Evolutionary conservation across 768 basidiomycete genomes (phyloP).

Genomic region (Lactarius sanguifluus): DNA sequence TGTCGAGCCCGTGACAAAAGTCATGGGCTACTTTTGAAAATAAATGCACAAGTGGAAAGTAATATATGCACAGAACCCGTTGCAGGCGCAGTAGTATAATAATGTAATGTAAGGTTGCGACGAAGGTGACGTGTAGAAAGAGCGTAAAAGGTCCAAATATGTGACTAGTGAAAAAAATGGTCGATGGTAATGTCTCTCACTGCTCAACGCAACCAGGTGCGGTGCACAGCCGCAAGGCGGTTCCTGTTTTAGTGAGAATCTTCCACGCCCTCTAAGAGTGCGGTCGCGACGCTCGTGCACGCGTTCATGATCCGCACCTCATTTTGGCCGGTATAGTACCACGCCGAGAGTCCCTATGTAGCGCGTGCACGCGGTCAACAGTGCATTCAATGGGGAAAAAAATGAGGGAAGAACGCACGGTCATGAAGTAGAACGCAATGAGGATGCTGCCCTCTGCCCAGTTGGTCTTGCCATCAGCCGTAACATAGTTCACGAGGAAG

Average conservation of each 20-base stretch:
- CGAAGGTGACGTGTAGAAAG: not conserved
- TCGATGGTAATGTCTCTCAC: not conserved
- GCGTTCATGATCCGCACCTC: conserved; percentile 46
- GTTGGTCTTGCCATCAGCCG: conserved; percentile 75
- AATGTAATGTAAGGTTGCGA: too few relatives aligned
- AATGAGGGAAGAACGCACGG: conserved; percentile 40
- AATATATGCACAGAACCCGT: not conserved
- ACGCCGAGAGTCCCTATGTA: conserved; percentile 56
- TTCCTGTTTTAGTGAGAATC: too few relatives aligned
- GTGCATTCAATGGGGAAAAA: not conserved
- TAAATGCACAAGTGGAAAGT: not conserved
- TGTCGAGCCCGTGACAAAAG: not conserved
- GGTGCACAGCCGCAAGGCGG: too few relatives aligned
- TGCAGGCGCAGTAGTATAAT: not conserved
- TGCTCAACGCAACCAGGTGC: not conserved
- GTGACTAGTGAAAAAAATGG: not conserved
- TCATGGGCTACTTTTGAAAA: not conserved
- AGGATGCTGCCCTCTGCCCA: conserved; percentile 73
- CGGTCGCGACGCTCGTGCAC: conserved; percentile 43
- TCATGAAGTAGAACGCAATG: conserved; percentile 67
- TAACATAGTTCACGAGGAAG: conserved; percentile 79
- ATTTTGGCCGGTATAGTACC: conserved; percentile 64
- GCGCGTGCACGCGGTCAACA: not conserved
- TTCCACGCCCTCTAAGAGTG: conserved; percentile 32
- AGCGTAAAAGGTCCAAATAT: not conserved